Evolutionary conservation across 2,329 filamentous ascomycete species (phyloP).

Genomic region (Colletotrichum sp.): DNA sequence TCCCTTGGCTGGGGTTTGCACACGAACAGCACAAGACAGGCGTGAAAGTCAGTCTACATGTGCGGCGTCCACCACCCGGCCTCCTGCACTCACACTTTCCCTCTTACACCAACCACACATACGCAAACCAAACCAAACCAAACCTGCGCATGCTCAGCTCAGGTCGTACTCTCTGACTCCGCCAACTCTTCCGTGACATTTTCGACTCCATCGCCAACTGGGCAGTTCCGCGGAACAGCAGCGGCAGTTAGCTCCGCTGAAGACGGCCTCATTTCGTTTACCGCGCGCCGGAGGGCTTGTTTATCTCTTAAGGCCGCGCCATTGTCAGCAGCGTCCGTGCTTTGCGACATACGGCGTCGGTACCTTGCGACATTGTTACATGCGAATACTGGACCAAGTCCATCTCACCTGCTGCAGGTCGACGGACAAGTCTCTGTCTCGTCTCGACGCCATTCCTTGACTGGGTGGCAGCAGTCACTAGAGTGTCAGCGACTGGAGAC

Average conservation of each 20-base stretch:
- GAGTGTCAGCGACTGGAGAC: neutral
- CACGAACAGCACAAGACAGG: neutral
- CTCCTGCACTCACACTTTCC: neutral
- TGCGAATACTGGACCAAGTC: neutral
- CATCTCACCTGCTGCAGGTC: neutral
- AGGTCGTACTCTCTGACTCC: neutral
- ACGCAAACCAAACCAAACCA: neutral
- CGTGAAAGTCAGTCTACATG: neutral
- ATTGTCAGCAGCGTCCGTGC: conserved; percentile 11
- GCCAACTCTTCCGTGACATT: neutral
- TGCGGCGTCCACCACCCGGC: neutral
- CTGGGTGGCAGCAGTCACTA: neutral
- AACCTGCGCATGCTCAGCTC: neutral
- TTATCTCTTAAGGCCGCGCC: conserved; percentile 1
- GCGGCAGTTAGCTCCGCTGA: conserved; percentile 6
- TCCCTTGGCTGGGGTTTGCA: neutral
- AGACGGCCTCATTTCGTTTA: conserved; percentile 13
- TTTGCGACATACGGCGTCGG: conserved; percentile 7
- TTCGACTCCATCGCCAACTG: neutral
- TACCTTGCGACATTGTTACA: neutral
- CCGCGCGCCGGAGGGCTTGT: neutral
- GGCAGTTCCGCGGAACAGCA: neutral
- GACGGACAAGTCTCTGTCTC: neutral
- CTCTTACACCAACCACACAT: neutral
- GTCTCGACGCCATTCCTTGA: neutral